Conservation (phyloP, 2,329 filamentous ascomycete species). For the Talaromyces amestolkiae region DNA sequence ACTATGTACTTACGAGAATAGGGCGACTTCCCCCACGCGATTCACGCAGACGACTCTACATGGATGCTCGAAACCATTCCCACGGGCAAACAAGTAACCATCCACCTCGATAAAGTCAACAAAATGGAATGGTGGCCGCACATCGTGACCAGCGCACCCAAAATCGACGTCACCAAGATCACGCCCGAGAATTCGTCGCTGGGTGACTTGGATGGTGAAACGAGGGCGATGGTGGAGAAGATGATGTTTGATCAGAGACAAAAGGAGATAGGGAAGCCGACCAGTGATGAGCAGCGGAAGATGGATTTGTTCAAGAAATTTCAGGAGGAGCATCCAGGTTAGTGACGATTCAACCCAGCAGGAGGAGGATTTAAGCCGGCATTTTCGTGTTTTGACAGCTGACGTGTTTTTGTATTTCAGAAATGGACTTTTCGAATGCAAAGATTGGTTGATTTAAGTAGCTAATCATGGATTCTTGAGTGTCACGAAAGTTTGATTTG, state of each 20-base stretch:
- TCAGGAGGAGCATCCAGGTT: constrained; percentile 68
- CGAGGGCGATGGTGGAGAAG: constrained; percentile 97
- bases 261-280: constrained; percentile 87
- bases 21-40: constrained; percentile 79
- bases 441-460: constrained; percentile 52
- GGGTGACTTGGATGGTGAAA: constrained; percentile 90
- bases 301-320: constrained; percentile 90
- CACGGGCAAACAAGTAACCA: constrained; percentile 68
- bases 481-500: neutral
- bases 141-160: constrained; percentile 79
- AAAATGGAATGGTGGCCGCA: constrained; percentile 99
- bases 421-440: constrained; percentile 67
- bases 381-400: constrained; percentile 11
- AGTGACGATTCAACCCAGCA: constrained; percentile 17
- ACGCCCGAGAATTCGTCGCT: constrained; percentile 88
- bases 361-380: neutral
- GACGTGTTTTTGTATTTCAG: constrained; percentile 30
- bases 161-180: constrained; percentile 94
- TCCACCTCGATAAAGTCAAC: constrained; percentile 93
- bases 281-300: constrained; percentile 95
- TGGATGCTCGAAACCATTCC: constrained; percentile 80
- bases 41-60: constrained; percentile 82
- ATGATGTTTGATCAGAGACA: constrained; percentile 99
- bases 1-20: constrained; percentile 37
- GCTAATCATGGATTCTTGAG: neutral